Conservation (phyloP, 176 grass and related monocot genomes). For the Lolium perenne region DNA sequence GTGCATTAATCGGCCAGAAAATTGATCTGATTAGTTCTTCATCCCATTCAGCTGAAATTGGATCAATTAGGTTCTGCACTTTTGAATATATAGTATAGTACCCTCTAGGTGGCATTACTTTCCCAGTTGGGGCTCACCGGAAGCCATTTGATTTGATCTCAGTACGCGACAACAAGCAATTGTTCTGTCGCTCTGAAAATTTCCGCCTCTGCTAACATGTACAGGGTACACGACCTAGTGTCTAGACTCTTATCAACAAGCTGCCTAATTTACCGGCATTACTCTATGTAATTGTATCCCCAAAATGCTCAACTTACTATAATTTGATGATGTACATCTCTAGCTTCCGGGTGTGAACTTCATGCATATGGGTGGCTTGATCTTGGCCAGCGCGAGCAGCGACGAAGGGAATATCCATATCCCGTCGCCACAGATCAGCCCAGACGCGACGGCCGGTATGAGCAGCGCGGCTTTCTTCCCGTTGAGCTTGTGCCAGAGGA, state of each 20-base stretch:
- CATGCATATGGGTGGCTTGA: conserved; percentile 98
- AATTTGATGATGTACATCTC: neutral
- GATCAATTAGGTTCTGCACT: no score
- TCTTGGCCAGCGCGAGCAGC: conserved; percentile 81
- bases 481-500: conserved; percentile 72
- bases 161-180: neutral
- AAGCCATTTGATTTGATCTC: no score
- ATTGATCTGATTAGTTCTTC: no score
- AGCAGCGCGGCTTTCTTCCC: conserved; percentile 69
- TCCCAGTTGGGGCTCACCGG: no score
- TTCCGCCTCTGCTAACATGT: neutral
- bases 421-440: conserved; percentile 91
- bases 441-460: conserved; percentile 83
- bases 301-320: neutral
- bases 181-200: neutral
- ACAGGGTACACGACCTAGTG: neutral
- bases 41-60: no score
- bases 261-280: neutral
- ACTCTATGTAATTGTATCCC: neutral
- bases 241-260: conserved; percentile 32
- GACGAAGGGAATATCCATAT: conserved; percentile 90
- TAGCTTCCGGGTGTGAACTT: conserved; percentile 67
- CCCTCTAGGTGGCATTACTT: no score
- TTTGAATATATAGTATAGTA: no score
- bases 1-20: no score